Conservation (phyloP, 495 filamentous ascomycete genomes). For the Immersiella caudata region DNA sequence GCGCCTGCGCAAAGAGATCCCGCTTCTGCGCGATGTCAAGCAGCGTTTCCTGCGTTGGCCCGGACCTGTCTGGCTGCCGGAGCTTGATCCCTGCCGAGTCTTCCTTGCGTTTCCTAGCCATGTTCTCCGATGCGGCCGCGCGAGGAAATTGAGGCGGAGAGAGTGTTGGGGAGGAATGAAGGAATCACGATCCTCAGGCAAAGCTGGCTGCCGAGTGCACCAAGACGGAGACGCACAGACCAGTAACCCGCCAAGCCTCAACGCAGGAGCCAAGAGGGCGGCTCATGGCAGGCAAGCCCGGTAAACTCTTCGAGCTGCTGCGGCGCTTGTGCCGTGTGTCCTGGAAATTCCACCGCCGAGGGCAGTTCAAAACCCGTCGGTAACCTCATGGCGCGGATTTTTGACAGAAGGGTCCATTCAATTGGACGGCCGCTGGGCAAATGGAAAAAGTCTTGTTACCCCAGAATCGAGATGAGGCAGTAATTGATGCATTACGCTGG, state of each 20-base stretch:
- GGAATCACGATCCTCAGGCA: background rate
- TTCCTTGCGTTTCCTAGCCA: constrained; percentile 54
- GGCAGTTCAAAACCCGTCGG: background rate
- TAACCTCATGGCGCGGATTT: background rate
- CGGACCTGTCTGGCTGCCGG: constrained; percentile 59
- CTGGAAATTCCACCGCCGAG: background rate
- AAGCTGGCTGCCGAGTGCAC: background rate
- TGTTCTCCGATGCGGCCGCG: constrained; percentile 21
- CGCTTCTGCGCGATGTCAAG: constrained; percentile 65
- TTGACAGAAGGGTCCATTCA: background rate
- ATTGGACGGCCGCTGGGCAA: background rate
- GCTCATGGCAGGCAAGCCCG: background rate
- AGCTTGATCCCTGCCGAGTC: constrained; percentile 55
- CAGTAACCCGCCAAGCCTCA: background rate
- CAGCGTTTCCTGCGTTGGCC: constrained; percentile 60
- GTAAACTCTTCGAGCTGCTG: background rate
- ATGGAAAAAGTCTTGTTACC: background rate
- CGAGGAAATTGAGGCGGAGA: background rate
- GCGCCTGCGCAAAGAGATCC: constrained; percentile 51
- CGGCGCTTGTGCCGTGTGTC: background rate
- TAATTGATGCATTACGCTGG: background rate
- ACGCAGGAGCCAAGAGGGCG: background rate
- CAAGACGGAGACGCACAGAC: background rate
- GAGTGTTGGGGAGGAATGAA: constrained; percentile 1
- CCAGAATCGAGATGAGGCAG: constrained; percentile 12